Evolutionary conservation across 2,329 filamentous ascomycete species (phyloP).

Genomic region (Trichoderma koningiopsis): DNA sequence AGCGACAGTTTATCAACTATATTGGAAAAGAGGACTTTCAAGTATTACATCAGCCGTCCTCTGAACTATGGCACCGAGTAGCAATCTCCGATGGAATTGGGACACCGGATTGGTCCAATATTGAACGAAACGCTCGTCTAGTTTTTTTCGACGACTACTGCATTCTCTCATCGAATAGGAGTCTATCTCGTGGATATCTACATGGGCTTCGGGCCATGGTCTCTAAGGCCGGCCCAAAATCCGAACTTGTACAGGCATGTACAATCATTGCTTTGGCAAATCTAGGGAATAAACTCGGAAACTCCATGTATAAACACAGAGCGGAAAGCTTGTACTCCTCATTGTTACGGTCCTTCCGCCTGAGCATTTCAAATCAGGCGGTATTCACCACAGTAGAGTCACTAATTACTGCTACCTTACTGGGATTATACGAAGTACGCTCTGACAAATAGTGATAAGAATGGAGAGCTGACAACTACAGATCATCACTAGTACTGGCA

Average conservation of each 20-base stretch:
- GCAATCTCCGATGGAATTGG: background rate
- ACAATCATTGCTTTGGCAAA: background rate
- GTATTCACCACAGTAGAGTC: background rate
- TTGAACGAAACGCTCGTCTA: background rate
- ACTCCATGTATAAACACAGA: background rate
- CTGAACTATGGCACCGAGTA: background rate
- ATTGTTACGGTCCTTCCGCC: background rate
- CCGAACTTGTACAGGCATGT: background rate
- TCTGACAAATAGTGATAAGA: background rate
- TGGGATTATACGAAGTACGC: background rate
- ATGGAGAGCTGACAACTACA: background rate
- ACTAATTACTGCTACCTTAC: background rate
- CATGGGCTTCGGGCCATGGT: background rate
- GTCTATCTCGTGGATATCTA: background rate
- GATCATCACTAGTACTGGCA: background rate
- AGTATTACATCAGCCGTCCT: background rate
- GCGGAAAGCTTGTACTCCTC: background rate
- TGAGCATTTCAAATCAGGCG: background rate
- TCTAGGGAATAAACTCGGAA: background rate
- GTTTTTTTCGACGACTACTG: background rate
- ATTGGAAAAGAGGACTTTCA: background rate
- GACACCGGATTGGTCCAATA: background rate
- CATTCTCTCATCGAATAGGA: background rate
- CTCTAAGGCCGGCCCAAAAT: background rate
- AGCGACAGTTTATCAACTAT: background rate